Base-by-base conservation (phyloP, 2,329 filamentous ascomycete genomes). In the Cercospora berteroae region DNA sequence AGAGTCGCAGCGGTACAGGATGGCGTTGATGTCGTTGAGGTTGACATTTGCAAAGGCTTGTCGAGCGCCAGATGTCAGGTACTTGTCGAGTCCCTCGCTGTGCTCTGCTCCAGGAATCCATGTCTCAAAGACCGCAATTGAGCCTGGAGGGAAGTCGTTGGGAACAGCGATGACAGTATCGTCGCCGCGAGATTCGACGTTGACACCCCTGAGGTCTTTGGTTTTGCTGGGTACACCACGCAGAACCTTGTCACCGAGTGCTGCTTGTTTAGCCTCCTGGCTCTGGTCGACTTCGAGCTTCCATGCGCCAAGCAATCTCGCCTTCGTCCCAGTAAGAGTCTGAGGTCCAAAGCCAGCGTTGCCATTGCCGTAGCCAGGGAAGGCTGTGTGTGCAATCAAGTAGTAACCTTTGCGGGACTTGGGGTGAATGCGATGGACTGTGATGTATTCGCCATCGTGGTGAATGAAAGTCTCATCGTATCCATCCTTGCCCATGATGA, bases 391-490 rank as follows among this genome's bases (percentile, higher is more conserved):
- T 0, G 96, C 94, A 73, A 99, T 94, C 57, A 98, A 83, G 80
- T 98, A 97, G 79, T 97, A 94, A 0, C 95, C 95, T 78, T 95
- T 96, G 67, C 95, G 87, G 1, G 92, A 96, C 76, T 92, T 89
- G 0, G 94, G 95, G 76, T 99, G 94, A 2, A 98, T 93, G 69
- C 96, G 87, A 78, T 99, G 95, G 6, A 99, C 93, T 0, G 95
- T 99, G 75, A 99, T 91, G 77, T 97, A 97, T 78, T 99, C 91
- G 65, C 92, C 91, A 71, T 98, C 94, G 77, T 99, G 95, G 76
- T 99, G 94, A 63, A 99, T 93, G 76, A 97, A 94, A 7, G 93
- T 97, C 79, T 99, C 95, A 65, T 94, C 90, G 76, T 96, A 99
- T 20, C 91, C 91, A 71, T 98, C 93, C 76, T 93, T 91, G 70